These are phyloP conservation scores for Colletotrichum sublineola DNA, from an alignment of 2,329 filamentous ascomycete species.

Conservation along the genomic window DNA sequence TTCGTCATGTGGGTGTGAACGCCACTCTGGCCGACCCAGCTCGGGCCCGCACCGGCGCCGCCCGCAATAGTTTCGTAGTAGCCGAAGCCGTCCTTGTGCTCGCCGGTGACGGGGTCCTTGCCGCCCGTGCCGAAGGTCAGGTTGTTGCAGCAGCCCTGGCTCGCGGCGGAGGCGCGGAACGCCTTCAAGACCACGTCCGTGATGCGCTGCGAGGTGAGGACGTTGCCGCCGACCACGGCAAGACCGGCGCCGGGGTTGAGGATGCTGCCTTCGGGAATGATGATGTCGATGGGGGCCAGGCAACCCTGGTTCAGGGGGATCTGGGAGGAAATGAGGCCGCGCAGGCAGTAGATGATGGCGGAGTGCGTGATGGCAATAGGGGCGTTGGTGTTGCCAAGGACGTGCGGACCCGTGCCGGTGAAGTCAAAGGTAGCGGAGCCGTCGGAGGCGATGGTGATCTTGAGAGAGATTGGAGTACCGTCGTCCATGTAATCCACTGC, in stretches of 20 bases:
- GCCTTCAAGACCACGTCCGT: conserved; percentile 87
- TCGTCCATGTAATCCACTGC: conserved; percentile 84
- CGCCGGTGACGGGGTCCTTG: conserved; percentile 64
- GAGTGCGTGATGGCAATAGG: conserved; percentile 51
- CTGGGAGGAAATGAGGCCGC: conserved; percentile 83
- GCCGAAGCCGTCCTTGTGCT: conserved; percentile 78
- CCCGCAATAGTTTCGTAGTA: conserved; percentile 91
- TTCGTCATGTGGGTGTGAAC: conserved; percentile 93
- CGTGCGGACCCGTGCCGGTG: conserved; percentile 66
- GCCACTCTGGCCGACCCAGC: conserved; percentile 80
- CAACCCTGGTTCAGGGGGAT: conserved; percentile 92
- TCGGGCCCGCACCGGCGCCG: conserved; percentile 78
- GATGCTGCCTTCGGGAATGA: conserved; percentile 79
- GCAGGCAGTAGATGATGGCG: conserved; percentile 74
- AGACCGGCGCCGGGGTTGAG: conserved; percentile 81
- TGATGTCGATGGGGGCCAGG: conserved; percentile 80
- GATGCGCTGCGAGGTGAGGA: conserved; percentile 83
- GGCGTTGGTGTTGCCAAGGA: conserved; percentile 50
- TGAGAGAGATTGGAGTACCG: conserved; percentile 47
- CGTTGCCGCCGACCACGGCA: conserved; percentile 87
- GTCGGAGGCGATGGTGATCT: conserved; percentile 69
- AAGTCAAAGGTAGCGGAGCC: conserved; percentile 75
- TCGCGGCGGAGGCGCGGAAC: conserved; percentile 83
- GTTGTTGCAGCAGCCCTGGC: conserved; percentile 87
- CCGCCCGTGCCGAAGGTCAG: conserved; percentile 87